These are phyloP conservation scores for Lachnellula arida DNA, from an alignment of 2,329 filamentous ascomycete genomes.

Conservation along the genomic window DNA sequence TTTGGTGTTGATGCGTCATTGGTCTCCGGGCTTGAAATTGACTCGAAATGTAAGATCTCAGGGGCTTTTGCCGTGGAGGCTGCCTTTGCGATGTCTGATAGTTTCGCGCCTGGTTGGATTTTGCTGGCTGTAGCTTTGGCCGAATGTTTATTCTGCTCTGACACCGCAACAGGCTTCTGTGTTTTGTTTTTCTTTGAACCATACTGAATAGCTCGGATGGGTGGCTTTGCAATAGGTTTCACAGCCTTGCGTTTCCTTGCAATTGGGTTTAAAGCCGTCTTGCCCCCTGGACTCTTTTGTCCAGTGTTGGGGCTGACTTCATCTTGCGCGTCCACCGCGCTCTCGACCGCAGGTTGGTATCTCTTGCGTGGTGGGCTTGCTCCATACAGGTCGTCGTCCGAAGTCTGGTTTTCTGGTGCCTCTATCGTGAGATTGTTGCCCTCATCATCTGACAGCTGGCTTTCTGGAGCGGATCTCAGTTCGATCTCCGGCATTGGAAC, in stretches of 20 bases:
- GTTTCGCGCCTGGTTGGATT: not conserved
- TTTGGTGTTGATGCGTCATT: not conserved
- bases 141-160: not conserved
- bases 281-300: not conserved
- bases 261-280: not conserved
- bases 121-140: not conserved
- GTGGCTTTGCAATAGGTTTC: not conserved
- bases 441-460: not conserved
- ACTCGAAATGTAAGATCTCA: not conserved
- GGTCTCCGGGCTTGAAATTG: not conserved
- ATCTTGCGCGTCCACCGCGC: not conserved
- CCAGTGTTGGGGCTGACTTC: not conserved
- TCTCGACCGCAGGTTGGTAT: not conserved
- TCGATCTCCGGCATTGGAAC: not conserved
- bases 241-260: not conserved
- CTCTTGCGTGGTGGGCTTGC: not conserved
- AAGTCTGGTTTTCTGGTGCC: not conserved
- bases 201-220: not conserved
- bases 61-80: not conserved
- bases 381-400: constrained; percentile 1
- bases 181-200: not conserved
- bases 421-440: not conserved
- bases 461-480: not conserved
- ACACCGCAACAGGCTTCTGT: no score
- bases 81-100: not conserved